Percentiles rank a stretch among this genome's conserved stretches.
Conservation (phyloP, 805 yeast species). For the Priceomyces carsonii region DNA sequence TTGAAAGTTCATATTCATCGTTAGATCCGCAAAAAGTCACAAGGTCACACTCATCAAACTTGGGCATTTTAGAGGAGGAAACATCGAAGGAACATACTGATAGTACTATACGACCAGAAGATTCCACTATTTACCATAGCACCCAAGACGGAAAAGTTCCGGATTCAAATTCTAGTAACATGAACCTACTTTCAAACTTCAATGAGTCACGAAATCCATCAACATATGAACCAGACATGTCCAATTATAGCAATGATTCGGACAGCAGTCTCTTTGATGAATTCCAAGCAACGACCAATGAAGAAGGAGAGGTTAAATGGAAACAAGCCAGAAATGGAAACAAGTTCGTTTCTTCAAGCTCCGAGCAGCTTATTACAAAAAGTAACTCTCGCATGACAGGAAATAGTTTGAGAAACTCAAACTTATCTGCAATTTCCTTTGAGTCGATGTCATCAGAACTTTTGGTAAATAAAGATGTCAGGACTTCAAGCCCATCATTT, state of each 20-base stretch:
- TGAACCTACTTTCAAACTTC: conserved; percentile 20
- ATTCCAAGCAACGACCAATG: conserved; percentile 26
- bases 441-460: conserved; percentile 13
- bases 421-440: conserved; percentile 23
- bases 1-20: conserved; percentile 15
- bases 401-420: conserved; percentile 12
- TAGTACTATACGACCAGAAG: conserved; percentile 7
- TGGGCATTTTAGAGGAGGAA: conserved; percentile 33
- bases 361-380: conserved; percentile 11
- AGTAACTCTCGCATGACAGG: conserved; percentile 3
- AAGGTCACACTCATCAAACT: conserved; percentile 24
- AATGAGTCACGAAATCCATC: conserved; percentile 16
- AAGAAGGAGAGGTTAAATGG: conserved; percentile 35
- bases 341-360: conserved; percentile 11
- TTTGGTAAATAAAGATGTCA: conserved; percentile 9
- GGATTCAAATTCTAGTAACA: conserved; percentile 12
- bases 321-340: conserved; percentile 13
- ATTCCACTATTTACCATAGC: conserved; percentile 13
- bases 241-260: conserved; percentile 10
- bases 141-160: not conserved
- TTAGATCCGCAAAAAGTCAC: conserved; percentile 13
- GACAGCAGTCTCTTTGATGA: conserved; percentile 25
- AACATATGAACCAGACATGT: conserved; percentile 13
- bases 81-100: conserved; percentile 21
- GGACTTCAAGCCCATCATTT: conserved; percentile 15